phyloP scores from a whole-genome alignment of 371 early-diverging fungal genomes.

The Chytridium lagenaria region DNA sequence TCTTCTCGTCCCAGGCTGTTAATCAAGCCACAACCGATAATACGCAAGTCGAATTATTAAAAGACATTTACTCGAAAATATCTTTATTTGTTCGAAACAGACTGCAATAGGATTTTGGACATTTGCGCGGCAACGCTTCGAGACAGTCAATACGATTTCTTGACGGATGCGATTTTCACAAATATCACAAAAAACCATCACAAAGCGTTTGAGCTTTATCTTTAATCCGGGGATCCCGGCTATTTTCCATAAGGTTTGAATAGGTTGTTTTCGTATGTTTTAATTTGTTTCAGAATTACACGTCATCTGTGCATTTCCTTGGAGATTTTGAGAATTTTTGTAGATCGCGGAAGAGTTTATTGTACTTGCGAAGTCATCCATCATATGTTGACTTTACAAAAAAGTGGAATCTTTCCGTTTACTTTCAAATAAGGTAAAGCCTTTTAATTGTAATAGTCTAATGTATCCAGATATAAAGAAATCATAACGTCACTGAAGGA shows the following conservation, averaged over 20 bases:
- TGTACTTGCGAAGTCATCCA: slow-evolving; percentile 65
- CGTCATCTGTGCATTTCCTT: slow-evolving; percentile 11
- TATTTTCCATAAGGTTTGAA: slow-evolving; percentile 69
- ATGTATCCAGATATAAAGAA: slow-evolving; percentile 58
- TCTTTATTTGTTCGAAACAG: slow-evolving; percentile 58
- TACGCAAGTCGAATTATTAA: slow-evolving; percentile 45
- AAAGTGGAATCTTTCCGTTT: slow-evolving; percentile 75
- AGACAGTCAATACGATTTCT: slow-evolving; percentile 62
- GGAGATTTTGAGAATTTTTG: not conserved
- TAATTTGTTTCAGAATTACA: slow-evolving; percentile 18
- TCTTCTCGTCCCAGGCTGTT: not conserved
- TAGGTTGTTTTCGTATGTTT: not conserved
- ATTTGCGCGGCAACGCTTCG: slow-evolving; percentile 47
- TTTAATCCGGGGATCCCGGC: slow-evolving; percentile 77
- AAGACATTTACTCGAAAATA: slow-evolving; percentile 66
- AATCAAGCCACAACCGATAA: not conserved
- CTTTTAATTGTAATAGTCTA: slow-evolving; percentile 5
- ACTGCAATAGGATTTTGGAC: slow-evolving; percentile 63
- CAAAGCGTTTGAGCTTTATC: slow-evolving; percentile 51
- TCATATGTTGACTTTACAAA: slow-evolving; percentile 74
- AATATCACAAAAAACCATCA: slow-evolving; percentile 60
- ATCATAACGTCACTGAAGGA: slow-evolving; percentile 44
- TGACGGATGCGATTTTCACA: slow-evolving; percentile 72
- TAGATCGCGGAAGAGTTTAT: slow-evolving; percentile 52
- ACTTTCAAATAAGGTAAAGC: slow-evolving; percentile 72